Percentiles rank a stretch among this genome's conserved stretches.
Conservation (phyloP, 192 early-diverging fungal genomes). For the Rhizoclosmatium globosum region DNA sequence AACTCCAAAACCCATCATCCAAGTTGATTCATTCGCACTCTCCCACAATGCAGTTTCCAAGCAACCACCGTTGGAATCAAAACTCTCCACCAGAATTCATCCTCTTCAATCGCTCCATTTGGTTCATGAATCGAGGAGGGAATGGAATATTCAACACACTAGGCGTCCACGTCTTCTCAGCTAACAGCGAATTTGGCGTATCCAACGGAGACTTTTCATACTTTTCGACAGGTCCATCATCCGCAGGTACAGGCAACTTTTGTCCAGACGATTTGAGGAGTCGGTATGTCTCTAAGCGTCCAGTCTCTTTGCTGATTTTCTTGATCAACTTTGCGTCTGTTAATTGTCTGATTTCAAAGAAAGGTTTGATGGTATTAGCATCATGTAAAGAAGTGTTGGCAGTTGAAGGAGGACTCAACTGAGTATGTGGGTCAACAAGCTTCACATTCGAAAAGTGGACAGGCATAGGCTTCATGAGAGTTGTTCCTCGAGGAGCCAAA, state of each 20-base stretch:
- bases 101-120: constrained; percentile 53
- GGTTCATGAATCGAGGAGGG: constrained; percentile 57
- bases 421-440: constrained; percentile 68
- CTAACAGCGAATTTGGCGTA: constrained; percentile 38
- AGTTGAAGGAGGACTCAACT: constrained; percentile 6
- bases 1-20: too few relatives aligned
- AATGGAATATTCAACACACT: constrained; percentile 48
- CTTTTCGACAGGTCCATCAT: constrained; percentile 42
- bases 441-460: constrained; percentile 76
- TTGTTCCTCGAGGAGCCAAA: constrained; percentile 55
- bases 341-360: constrained; percentile 2
- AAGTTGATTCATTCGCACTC: too few relatives aligned
- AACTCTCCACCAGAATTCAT: constrained; percentile 40
- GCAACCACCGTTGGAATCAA: neutral
- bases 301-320: constrained; percentile 20
- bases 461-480: constrained; percentile 71
- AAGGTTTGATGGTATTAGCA: neutral
- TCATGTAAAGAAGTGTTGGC: neutral
- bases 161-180: constrained; percentile 41
- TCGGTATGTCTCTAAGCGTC: constrained; percentile 14
- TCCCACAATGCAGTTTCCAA: neutral
- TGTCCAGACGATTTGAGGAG: constrained; percentile 17
- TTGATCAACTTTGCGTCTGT: constrained; percentile 21
- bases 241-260: constrained; percentile 45
- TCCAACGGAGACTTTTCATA: constrained; percentile 43